Evolutionary conservation across 2,329 filamentous ascomycete species (phyloP).

Genomic region (Teratosphaeria pseudoeucalypti): DNA sequence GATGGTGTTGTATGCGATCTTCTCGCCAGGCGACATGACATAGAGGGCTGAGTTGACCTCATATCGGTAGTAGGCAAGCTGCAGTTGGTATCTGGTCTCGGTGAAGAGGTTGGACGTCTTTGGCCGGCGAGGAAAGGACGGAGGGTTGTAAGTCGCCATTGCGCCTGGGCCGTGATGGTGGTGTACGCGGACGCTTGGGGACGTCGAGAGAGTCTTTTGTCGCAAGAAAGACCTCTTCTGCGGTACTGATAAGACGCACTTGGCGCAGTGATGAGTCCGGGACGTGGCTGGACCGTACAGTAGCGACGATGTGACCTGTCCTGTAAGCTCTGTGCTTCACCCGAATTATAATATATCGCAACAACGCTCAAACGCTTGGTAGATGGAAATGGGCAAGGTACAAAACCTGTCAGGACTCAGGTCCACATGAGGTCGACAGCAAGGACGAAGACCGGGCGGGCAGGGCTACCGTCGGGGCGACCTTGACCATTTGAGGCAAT

Average conservation of each 20-base stretch:
- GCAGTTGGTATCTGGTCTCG: constrained; percentile 12
- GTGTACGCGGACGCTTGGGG: background rate
- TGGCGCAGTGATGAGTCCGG: background rate
- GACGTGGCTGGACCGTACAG: background rate
- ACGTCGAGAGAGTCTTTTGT: background rate
- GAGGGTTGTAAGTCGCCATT: constrained; percentile 19
- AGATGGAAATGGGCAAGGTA: background rate
- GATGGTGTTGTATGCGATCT: constrained; percentile 18
- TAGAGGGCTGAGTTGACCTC: constrained; percentile 19
- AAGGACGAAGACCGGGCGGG: background rate
- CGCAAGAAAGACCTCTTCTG: background rate
- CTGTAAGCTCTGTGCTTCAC: background rate
- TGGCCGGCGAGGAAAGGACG: constrained; percentile 13
- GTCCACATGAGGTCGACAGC: background rate
- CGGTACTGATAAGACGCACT: background rate
- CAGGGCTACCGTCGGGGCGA: background rate
- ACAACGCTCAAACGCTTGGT: background rate
- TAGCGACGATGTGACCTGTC: background rate
- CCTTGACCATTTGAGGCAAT: background rate
- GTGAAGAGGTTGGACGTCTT: constrained; percentile 11
- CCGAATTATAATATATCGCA: background rate
- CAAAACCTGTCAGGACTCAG: background rate
- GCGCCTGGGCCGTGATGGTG: background rate
- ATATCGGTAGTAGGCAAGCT: constrained; percentile 20
- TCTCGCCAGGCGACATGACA: constrained; percentile 20